These are phyloP conservation scores for Dalechampia spathulata DNA, from an alignment of 441 rosid species.

Conservation along the genomic window DNA sequence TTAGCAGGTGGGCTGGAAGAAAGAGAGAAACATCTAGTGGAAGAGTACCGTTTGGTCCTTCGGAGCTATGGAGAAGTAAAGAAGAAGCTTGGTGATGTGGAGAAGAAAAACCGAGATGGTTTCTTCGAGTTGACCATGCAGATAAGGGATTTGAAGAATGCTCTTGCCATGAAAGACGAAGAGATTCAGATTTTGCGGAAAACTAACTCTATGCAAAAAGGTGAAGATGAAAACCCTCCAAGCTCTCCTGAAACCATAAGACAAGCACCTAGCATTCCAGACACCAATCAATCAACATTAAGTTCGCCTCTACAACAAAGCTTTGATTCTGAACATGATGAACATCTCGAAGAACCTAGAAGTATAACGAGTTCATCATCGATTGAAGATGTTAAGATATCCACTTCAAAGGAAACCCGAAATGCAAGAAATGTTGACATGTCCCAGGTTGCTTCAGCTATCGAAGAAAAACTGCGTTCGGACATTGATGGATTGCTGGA, in stretches of 20 bases:
- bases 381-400: conserved; percentile 17
- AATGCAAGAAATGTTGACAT: conserved; percentile 20
- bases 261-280: conserved; percentile 25
- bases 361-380: conserved; percentile 7
- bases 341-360: conserved; percentile 15
- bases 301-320: conserved; percentile 33
- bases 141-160: conserved; percentile 61
- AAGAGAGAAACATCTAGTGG: conserved; percentile 56
- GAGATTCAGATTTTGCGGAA: conserved; percentile 47
- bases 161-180: conserved; percentile 45
- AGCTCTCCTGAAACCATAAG: conserved; percentile 10
- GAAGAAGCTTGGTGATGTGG: conserved; percentile 59
- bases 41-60: conserved; percentile 54
- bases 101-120: conserved; percentile 71
- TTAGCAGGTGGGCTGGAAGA: conserved; percentile 49
- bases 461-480: conserved; percentile 57
- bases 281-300: conserved; percentile 25
- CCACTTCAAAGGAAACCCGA: conserved; percentile 17
- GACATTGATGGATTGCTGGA: conserved; percentile 72
- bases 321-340: conserved; percentile 11
- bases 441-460: conserved; percentile 21
- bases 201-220: conserved; percentile 15
- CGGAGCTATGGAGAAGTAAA: conserved; percentile 59
- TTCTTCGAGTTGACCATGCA: conserved; percentile 74
- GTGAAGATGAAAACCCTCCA: conserved; percentile 18